Evolutionary conservation across 2,329 filamentous ascomycete genomes (phyloP), one percentile per base, ranked within the genome.

Genomic region (Microascus cirrosus): DNA sequence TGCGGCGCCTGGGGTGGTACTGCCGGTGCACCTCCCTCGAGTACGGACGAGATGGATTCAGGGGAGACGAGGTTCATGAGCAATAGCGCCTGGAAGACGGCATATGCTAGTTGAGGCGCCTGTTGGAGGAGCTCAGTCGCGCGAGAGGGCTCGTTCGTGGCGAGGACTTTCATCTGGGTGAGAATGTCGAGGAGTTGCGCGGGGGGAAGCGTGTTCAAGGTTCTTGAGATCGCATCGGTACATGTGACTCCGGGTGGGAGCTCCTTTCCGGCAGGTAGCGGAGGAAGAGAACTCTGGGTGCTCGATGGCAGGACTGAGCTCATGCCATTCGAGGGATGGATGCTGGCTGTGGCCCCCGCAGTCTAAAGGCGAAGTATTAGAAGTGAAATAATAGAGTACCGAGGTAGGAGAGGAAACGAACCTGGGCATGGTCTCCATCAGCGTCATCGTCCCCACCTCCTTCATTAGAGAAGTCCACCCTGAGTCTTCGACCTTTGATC

Each of bases 391-490:
- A 22, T 8, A 24, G 7, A 24, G 3, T 22, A 12, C 6, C n/a
- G 22, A 11, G 20, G 2, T 20, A 24, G 6, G n/a, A 50, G 20
- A 20, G 20, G 35, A 20, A 24, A 28, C 57, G 35, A 54, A 54
- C 57, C 58, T 58, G n/a, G 36, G 54, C 28, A 54, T 58, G 56
- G 45, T 62, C 59, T 20, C 55, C 66, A 48, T 72, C 72, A 61
- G 79, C 83, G 59, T 87, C 84, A 61, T 86, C 85, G 61, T 81
- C 80, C 52, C 84, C 86, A 64, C 87, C 87, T 63, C 90, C 90
- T 70, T 96, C 93, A 71, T 96, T 95, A 60, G 90, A 94, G 73
- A 95, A 99, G 72, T 97, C 94, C 58, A 99, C 94, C 60, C 92
- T 84, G 62, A 99, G 81, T 71, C 95, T 95, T 66, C 94, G 84